Percentiles rank a stretch among this genome's conserved stretches.
Evolutionary conservation across 306 rosid species (phyloP).

Genomic region (Pyrus betulifolia): DNA sequence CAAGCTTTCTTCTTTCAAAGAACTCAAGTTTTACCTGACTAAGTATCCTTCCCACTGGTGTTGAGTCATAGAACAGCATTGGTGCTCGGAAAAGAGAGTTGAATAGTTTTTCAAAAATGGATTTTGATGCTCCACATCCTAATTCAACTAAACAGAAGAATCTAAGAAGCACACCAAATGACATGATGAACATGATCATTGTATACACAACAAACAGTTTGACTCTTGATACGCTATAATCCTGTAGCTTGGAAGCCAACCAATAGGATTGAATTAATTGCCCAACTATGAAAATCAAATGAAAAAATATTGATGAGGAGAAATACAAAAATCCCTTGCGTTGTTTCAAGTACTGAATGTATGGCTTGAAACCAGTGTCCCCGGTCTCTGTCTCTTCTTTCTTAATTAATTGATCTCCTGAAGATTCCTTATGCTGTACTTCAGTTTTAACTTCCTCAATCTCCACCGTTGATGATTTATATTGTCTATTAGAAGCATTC

Average conservation of each 20-base stretch:
- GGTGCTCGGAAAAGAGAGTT: slow-evolving; percentile 60
- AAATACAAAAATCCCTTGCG: slow-evolving; percentile 35
- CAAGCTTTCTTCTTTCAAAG: background rate
- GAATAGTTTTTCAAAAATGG: slow-evolving; percentile 28
- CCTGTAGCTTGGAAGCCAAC: slow-evolving; percentile 47
- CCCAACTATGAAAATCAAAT: slow-evolving; percentile 23
- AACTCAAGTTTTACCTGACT: slow-evolving; percentile 33
- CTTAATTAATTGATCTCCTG: slow-evolving; percentile 38
- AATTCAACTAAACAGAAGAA: slow-evolving; percentile 16
- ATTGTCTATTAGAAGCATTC: background rate
- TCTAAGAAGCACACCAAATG: slow-evolving; percentile 27
- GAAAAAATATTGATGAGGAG: slow-evolving; percentile 11
- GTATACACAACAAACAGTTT: slow-evolving; percentile 32
- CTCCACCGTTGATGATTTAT: slow-evolving; percentile 6
- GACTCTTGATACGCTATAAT: background rate
- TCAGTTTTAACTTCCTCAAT: slow-evolving; percentile 8
- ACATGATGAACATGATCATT: slow-evolving; percentile 21
- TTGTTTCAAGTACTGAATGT: slow-evolving; percentile 42
- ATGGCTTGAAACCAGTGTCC: slow-evolving; percentile 49
- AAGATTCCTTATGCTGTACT: slow-evolving; percentile 2
- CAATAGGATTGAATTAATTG: slow-evolving; percentile 42
- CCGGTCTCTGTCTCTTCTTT: slow-evolving; percentile 55
- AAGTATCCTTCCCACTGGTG: slow-evolving; percentile 64
- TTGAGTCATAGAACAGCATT: slow-evolving; percentile 52
- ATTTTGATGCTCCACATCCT: slow-evolving; percentile 39